Evolutionary conservation across 2,329 filamentous ascomycete species (phyloP).

Genomic region (Penicillium sp.): DNA sequence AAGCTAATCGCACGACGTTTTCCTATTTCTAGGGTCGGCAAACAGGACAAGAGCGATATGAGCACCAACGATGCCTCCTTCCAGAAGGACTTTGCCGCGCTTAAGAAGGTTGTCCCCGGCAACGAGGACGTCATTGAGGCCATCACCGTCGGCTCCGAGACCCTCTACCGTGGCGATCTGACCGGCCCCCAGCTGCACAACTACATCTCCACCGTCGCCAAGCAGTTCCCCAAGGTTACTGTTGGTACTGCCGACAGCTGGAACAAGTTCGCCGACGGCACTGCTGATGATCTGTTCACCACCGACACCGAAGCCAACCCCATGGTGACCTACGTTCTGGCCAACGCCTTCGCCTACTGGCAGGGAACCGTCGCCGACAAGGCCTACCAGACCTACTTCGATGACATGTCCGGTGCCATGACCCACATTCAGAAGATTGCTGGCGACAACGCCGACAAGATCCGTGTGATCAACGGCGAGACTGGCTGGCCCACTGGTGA

Average conservation of each 20-base stretch:
- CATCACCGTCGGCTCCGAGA: constrained; percentile 74
- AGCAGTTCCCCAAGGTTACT: constrained; percentile 60
- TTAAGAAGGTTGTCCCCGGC: constrained; percentile 52
- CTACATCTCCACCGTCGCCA: constrained; percentile 68
- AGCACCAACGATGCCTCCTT: constrained; percentile 61
- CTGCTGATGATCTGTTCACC: constrained; percentile 66
- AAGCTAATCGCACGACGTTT: neutral
- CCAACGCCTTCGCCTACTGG: constrained; percentile 77
- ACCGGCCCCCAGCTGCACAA: constrained; percentile 64
- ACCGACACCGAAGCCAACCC: constrained; percentile 42
- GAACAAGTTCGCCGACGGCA: constrained; percentile 74
- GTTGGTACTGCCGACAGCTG: constrained; percentile 74
- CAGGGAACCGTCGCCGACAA: constrained; percentile 66
- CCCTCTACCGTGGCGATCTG: constrained; percentile 72
- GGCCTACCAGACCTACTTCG: constrained; percentile 67
- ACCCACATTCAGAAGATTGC: constrained; percentile 66
- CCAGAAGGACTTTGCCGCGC: constrained; percentile 64
- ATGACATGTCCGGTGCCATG: constrained; percentile 70
- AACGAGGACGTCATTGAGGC: constrained; percentile 68
- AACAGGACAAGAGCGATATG: constrained; percentile 21
- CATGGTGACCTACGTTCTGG: constrained; percentile 66
- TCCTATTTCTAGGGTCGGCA: constrained; percentile 27
- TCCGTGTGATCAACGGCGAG: constrained; percentile 73
- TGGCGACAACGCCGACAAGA: constrained; percentile 57
- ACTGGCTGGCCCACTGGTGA: constrained; percentile 68